Evolutionary conservation across 257 asterid species (phyloP).

Genomic region (Nicotiana obtusifolia): DNA sequence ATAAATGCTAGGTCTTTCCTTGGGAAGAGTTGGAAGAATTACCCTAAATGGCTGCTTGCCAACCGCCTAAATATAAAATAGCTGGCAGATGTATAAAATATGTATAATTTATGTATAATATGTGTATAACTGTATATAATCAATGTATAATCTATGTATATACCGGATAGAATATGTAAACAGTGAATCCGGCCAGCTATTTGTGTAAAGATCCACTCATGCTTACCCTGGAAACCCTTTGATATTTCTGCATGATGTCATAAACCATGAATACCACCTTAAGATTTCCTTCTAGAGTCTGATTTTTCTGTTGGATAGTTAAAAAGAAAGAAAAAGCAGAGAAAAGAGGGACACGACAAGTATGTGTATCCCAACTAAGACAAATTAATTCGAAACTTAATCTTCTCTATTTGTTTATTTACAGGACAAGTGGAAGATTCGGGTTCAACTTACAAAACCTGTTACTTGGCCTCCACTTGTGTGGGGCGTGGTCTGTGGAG

Average conservation of each 20-base stretch:
- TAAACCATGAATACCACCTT: not conserved
- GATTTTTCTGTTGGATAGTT: not conserved
- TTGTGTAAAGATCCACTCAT: no score
- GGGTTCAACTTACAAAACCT: conserved; percentile 90
- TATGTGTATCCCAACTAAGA: not conserved
- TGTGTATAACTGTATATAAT: no score
- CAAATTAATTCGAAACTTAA: not conserved
- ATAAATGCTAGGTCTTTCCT: not conserved
- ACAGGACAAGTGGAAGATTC: conserved; percentile 88
- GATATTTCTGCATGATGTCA: not conserved
- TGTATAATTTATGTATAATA: no score
- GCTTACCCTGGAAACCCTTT: not conserved
- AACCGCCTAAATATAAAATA: no score
- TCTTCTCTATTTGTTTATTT: not conserved
- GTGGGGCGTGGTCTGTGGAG: conserved; percentile 99
- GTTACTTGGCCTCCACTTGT: conserved; percentile 98
- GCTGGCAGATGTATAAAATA: no score
- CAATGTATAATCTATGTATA: no score
- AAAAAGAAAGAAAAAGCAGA: not conserved
- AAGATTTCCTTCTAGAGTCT: not conserved
- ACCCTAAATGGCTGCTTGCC: no score
- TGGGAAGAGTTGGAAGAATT: not conserved
- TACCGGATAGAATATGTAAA: no score
- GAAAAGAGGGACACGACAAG: not conserved
- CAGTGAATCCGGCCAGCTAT: no score